Evolutionary conservation across 306 rosid genomes (phyloP), one percentile per base, ranked within the genome.

Genomic region (Prunus mume): DNA sequence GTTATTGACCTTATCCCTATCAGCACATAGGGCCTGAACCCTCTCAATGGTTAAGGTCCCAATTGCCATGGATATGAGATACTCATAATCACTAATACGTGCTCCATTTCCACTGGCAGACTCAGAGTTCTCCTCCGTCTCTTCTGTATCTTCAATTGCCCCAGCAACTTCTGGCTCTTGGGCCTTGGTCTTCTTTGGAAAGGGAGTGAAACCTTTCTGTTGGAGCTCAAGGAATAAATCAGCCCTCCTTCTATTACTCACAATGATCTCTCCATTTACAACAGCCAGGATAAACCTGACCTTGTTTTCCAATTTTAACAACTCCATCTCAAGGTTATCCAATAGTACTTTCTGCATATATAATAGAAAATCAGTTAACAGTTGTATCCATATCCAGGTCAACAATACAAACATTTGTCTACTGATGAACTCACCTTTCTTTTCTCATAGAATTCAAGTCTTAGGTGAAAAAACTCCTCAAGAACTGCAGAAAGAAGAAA

Each of bases 131-230:
- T 78, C 86, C 67, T 90, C 94, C 51, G 85, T 65, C 68, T 87
- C 98, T 57, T 80, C 84, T 2, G 83, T 32, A 7, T 85, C 92
- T 50, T 90, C 93, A 54, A 69, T 80, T 66, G 96, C 98, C 67
- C 98, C 98, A 20, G 97, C 98, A 76, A 94, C 90, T 80, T 88
- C 92, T 6, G 96, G 98, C 84, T 94, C 95, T 49, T 56, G 88
- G 43, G 91, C 73, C 81, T 90, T 92, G 20, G 87, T 85, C 79
- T 92, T 92, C 89, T 84, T 92, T 0, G 95, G 96, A 69, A 94
- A 85, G 54, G 98, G 97, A 83, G 96, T 92, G 76, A 95, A 95
- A 71, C 96, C 98, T 87, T 89, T 95, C 79, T 65, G 79, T 83
- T 89, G 85, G 83, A 95, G 85, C 95, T 95, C 97, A 15, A 74